phyloP scores from a whole-genome alignment of 305 asterid genomes.

The Ruellia speciosa region DNA sequence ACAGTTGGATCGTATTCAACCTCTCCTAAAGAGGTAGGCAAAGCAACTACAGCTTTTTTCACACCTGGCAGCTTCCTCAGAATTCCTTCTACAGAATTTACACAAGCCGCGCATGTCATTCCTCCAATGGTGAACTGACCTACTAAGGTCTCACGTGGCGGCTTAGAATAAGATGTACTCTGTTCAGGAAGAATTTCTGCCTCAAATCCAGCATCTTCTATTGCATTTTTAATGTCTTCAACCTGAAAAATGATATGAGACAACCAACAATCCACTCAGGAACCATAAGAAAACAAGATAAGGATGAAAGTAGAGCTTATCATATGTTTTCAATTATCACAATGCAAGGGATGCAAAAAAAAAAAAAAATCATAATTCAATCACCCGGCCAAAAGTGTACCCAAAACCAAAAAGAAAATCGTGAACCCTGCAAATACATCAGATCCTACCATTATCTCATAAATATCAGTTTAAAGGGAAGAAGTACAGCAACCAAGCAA shows the following conservation, averaged over 20 bases:
- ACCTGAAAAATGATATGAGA: constrained; percentile 45
- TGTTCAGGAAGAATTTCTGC: constrained; percentile 77
- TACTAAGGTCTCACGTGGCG: constrained; percentile 42
- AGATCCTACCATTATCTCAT: constrained; percentile 11
- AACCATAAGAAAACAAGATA: constrained; percentile 18
- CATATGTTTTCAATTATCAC: constrained; percentile 2
- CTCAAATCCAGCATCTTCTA: constrained; percentile 97
- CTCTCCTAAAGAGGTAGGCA: constrained; percentile 92
- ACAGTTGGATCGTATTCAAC: constrained; percentile 75
- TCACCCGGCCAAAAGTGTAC: neutral
- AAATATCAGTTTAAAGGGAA: neutral
- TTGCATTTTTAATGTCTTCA: constrained; percentile 67
- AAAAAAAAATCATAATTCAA: neutral
- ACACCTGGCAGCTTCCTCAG: constrained; percentile 73
- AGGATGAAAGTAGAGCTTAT: constrained; percentile 2
- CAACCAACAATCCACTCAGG: constrained; percentile 20
- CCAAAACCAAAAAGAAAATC: neutral
- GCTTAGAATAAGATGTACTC: constrained; percentile 36
- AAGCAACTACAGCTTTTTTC: constrained; percentile 74
- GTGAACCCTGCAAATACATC: constrained; percentile 4
- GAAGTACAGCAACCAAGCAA: neutral
- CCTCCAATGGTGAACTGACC: constrained; percentile 99
- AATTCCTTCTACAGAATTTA: constrained; percentile 91
- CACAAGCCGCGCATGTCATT: constrained; percentile 99
- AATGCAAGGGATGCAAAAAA: neutral